Evolutionary conservation across 352 stramenopile species (phyloP).

Genomic region (Globisporangium echinulatum): DNA sequence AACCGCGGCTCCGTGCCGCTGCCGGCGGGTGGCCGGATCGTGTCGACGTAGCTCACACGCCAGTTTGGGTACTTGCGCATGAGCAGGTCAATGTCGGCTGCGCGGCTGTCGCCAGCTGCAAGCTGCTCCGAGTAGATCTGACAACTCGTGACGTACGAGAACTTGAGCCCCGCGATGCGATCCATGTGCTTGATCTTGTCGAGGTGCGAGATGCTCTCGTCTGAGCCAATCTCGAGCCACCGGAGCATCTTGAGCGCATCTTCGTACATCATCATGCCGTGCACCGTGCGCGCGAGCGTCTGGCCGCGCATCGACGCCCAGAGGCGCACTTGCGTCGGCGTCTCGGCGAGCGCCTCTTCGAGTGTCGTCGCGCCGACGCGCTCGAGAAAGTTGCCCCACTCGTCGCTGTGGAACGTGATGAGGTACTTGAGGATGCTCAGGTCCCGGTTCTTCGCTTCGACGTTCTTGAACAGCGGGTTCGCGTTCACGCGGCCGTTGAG

Average conservation of each 20-base stretch:
- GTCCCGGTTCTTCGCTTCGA: slow-evolving; percentile 78
- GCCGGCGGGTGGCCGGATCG: slow-evolving; percentile 57
- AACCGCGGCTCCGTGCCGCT: slow-evolving; percentile 65
- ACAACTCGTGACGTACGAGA: slow-evolving; percentile 87
- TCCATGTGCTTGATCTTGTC: slow-evolving; percentile 90
- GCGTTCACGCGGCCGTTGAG: slow-evolving; percentile 75
- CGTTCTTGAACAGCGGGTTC: slow-evolving; percentile 82
- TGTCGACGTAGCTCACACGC: slow-evolving; percentile 87
- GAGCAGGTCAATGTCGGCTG: slow-evolving; percentile 96
- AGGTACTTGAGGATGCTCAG: slow-evolving; percentile 88
- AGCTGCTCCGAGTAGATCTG: slow-evolving; percentile 86
- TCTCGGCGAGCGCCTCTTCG: slow-evolving; percentile 74
- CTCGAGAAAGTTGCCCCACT: slow-evolving; percentile 87
- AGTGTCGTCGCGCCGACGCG: slow-evolving; percentile 69
- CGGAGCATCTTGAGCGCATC: slow-evolving; percentile 85
- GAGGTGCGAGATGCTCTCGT: slow-evolving; percentile 76
- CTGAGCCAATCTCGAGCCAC: slow-evolving; percentile 84
- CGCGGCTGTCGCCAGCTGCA: slow-evolving; percentile 54
- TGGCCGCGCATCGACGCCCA: slow-evolving; percentile 86
- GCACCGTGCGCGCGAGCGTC: slow-evolving; percentile 79
- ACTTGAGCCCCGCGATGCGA: slow-evolving; percentile 81
- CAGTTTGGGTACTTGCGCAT: slow-evolving; percentile 96
- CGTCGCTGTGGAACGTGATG: slow-evolving; percentile 82
- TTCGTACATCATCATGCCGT: slow-evolving; percentile 90
- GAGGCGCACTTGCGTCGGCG: slow-evolving; percentile 74